A percentile compares a stretch with the other conserved stretches of the same genome.
phyloP scores from a whole-genome alignment of 805 yeast genomes.

The Ogataea siamensis region DNA sequence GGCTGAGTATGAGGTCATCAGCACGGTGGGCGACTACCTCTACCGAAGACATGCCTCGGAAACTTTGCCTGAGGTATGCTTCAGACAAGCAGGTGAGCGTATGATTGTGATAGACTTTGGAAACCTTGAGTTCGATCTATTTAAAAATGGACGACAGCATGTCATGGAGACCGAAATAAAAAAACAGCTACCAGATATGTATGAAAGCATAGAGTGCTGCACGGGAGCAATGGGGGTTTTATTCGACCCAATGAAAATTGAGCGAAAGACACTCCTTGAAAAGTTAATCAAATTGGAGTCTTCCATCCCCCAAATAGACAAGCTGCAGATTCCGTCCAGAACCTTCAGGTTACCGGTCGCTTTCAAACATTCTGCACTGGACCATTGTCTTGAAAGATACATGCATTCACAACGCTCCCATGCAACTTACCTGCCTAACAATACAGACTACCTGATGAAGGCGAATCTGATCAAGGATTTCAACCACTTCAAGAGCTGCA shows the following conservation, averaged over 20 bases:
- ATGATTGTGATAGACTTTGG: slow-evolving; percentile 92
- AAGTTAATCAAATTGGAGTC: slow-evolving; percentile 70
- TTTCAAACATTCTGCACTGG: slow-evolving; percentile 84
- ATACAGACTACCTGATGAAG: slow-evolving; percentile 88
- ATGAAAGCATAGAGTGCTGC: slow-evolving; percentile 94
- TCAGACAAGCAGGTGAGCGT: slow-evolving; percentile 97
- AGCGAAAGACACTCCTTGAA: slow-evolving; percentile 60
- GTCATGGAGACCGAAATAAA: slow-evolving; percentile 71
- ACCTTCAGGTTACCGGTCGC: slow-evolving; percentile 89
- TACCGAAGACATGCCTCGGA: slow-evolving; percentile 29
- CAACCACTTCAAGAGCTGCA: slow-evolving; percentile 77
- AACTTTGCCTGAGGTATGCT: slow-evolving; percentile 66
- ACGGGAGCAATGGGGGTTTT: slow-evolving; percentile 91
- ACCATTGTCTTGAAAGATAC: slow-evolving; percentile 86
- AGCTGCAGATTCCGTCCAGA: slow-evolving; percentile 85
- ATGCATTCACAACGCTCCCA: slow-evolving; percentile 87
- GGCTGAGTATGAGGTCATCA: slow-evolving; percentile 38
- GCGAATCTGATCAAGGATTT: slow-evolving; percentile 77
- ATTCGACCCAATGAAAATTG: slow-evolving; percentile 59
- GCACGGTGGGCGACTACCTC: slow-evolving; percentile 7
- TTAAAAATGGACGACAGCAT: slow-evolving; percentile 69
- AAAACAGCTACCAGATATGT: slow-evolving; percentile 63
- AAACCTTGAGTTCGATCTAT: slow-evolving; percentile 74
- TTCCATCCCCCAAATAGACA: slow-evolving; percentile 65
- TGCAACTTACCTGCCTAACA: slow-evolving; percentile 98